Evolutionary conservation across 176 grass and related monocot genomes (phyloP), one percentile per base, ranked within the genome.

Genomic region (Lolium perenne): DNA sequence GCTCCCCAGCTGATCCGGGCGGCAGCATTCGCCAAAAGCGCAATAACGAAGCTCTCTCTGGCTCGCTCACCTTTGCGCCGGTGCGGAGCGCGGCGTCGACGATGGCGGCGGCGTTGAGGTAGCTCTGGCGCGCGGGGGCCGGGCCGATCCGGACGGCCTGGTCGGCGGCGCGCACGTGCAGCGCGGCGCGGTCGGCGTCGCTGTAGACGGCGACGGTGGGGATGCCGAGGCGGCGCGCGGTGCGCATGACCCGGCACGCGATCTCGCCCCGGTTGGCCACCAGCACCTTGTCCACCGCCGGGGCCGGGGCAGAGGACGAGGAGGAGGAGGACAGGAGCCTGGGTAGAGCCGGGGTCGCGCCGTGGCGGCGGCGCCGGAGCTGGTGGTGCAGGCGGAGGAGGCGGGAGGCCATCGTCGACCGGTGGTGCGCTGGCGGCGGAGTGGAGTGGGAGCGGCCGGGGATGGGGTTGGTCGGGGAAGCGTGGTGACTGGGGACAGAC

Each of bases 241-340:
- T 98, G 55, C 90, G 81, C 84, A 95, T 95, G 10, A 98, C 88
- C 60, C 93, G 88, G 69, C 93, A 98, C 45, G 96, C 96, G 84
- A 98, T 98, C 91, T 98, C 96, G 15, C 96, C 91, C 58, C 93
- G 69, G 88, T 98, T 98, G 16, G 92, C 96, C 81, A 98, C 96
- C 75, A 98, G 84, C 84, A 98, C 82, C 91, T 95, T 95, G 71
- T 95, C 93, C 77, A 95, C 86, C n/a, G 48, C 23, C 61, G 62
- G 47, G 25, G 74, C 35, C 6, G 47, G 45, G 3, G 82, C 68
- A 3, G n/a, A n/a, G n/a, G n/a, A n/a, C n/a, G n/a, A n/a, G n/a
- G 51, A 79, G 14, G 85, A 86, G 13, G 82, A 86, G 18, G 73
- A 92, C 17, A 90, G 47, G 49, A 80, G n/a, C 35, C 92, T 85